phyloP scores from a whole-genome alignment of 768 basidiomycete genomes.

The Lentinula aciculospora region DNA sequence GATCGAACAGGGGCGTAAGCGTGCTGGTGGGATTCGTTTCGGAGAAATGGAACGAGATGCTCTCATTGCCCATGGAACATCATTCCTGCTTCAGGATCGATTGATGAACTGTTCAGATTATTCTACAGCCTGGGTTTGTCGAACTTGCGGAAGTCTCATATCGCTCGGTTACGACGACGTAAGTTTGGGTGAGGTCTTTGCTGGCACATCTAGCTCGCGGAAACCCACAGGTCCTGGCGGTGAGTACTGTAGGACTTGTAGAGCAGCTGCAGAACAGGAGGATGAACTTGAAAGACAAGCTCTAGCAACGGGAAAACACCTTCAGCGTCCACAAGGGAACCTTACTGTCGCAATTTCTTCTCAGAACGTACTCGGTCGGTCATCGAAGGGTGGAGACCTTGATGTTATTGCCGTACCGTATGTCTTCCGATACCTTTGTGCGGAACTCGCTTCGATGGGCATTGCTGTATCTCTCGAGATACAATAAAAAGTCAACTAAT shows the following conservation, averaged over 20 bases:
- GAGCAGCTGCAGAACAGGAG: conserved; percentile 60
- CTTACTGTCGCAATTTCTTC: conserved; percentile 63
- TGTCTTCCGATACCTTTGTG: conserved; percentile 90
- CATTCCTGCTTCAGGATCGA: conserved; percentile 96
- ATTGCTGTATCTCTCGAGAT: conserved; percentile 86
- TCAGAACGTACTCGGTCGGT: conserved; percentile 55
- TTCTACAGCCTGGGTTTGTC: conserved; percentile 98
- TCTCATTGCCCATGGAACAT: conserved; percentile 96
- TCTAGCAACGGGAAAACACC: conserved; percentile 49
- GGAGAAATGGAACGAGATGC: conserved; percentile 99
- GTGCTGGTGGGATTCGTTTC: conserved; percentile 97
- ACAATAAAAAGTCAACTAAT: conserved; percentile 15
- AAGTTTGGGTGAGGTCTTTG: conserved; percentile 58
- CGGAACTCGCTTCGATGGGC: conserved; percentile 98
- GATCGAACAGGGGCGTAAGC: conserved; percentile 79
- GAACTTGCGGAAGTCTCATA: conserved; percentile 92
- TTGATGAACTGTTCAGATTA: conserved; percentile 99
- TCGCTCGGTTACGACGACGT: conserved; percentile 94
- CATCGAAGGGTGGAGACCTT: conserved; percentile 72
- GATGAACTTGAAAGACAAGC: conserved; percentile 56
- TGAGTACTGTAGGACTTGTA: conserved; percentile 95
- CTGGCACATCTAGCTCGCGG: conserved; percentile 42
- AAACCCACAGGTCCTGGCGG: conserved; percentile 72
- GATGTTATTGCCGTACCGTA: conserved; percentile 96
- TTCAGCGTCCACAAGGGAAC: conserved; percentile 38